A percentile compares a stretch with the other conserved stretches of the same genome.
Evolutionary conservation across 257 asterid genomes (phyloP).

Genomic region (Parsonsia alboflavescens): DNA sequence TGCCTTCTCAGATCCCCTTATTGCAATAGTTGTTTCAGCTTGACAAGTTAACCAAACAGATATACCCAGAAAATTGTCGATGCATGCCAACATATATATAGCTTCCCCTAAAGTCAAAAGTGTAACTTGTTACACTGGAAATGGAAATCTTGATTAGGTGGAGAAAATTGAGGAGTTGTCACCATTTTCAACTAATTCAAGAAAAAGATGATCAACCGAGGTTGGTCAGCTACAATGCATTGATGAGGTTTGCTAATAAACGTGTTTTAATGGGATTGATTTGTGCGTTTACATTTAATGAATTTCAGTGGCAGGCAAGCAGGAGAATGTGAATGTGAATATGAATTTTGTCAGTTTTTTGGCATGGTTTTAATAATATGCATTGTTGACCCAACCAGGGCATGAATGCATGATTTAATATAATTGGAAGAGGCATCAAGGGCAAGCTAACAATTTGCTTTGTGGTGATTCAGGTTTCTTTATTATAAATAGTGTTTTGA

Average conservation of each 20-base stretch:
- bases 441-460: too few relatives aligned
- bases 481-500: too few relatives aligned
- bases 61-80: too few relatives aligned
- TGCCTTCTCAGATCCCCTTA: neutral
- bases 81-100: neutral
- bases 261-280: neutral
- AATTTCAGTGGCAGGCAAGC: neutral
- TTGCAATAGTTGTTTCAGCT: neutral
- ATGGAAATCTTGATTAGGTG: neutral
- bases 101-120: slow-evolving; percentile 1
- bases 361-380: too few relatives aligned
- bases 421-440: too few relatives aligned
- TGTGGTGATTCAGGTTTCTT: too few relatives aligned
- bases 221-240: slow-evolving; percentile 5
- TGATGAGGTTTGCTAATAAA: neutral
- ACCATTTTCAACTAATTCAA: neutral
- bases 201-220: neutral
- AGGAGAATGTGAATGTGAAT: neutral
- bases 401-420: too few relatives aligned
- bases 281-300: neutral
- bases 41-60: neutral
- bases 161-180: neutral
- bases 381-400: too few relatives aligned
- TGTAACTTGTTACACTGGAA: neutral
- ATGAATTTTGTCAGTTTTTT: too few relatives aligned